A percentile compares a stretch with the other conserved stretches of the same genome.
Conservation (phyloP, 106 monocot species). For the Alisma plantagoaquatica region DNA sequence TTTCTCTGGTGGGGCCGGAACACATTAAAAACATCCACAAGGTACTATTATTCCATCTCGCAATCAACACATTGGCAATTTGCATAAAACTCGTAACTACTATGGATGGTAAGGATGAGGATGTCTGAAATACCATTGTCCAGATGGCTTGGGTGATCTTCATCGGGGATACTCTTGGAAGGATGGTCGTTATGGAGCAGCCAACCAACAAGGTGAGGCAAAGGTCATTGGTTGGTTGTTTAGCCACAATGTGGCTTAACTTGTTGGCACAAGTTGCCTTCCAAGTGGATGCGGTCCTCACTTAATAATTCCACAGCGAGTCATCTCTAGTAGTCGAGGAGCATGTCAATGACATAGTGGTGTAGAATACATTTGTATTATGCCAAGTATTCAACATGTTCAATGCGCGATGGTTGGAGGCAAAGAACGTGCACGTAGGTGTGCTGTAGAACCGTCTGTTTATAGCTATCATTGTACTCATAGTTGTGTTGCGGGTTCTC, state of each 20-base stretch:
- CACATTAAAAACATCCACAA: slow-evolving; percentile 46
- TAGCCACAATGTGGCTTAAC: slow-evolving; percentile 40
- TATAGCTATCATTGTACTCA: slow-evolving; percentile 32
- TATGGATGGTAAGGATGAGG: slow-evolving; percentile 14
- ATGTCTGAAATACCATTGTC: slow-evolving; percentile 34
- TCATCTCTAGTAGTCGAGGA: slow-evolving; percentile 15
- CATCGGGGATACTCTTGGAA: slow-evolving; percentile 54
- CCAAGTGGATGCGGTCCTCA: slow-evolving; percentile 28
- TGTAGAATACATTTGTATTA: slow-evolving; percentile 36
- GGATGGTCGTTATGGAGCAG: slow-evolving; percentile 36
- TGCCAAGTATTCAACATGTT: slow-evolving; percentile 55
- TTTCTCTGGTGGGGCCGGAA: slow-evolving; percentile 31
- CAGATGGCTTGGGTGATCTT: slow-evolving; percentile 57
- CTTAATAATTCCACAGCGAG: slow-evolving; percentile 20
- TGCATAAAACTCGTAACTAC: slow-evolving; percentile 31
- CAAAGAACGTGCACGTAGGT: slow-evolving; percentile 44
- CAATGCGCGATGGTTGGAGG: slow-evolving; percentile 39
- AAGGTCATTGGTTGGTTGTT: slow-evolving; percentile 28
- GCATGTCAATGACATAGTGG: slow-evolving; percentile 26
- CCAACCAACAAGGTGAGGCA: slow-evolving; percentile 32
- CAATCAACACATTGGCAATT: slow-evolving; percentile 31
- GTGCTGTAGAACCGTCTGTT: slow-evolving; percentile 25
- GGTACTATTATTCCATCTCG: slow-evolving; percentile 37
- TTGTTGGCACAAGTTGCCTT: slow-evolving; percentile 22
- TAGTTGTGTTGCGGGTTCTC: slow-evolving; percentile 24